Base-by-base conservation (phyloP, 306 rosid genomes). In the Arachis stenosperma region DNA sequence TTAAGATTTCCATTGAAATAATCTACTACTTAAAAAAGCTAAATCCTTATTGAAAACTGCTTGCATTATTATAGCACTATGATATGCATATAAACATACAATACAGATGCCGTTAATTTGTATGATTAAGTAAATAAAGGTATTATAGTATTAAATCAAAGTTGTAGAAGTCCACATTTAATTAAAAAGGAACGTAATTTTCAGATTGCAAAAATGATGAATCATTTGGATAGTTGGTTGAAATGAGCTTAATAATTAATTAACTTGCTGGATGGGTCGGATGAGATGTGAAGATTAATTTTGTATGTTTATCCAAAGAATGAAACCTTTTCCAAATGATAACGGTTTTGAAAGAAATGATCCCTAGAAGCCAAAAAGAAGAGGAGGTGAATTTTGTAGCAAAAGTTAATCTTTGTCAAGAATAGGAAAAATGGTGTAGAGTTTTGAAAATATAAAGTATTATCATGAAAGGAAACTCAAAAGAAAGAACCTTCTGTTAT, bases 261-360 rank as follows among this genome's bases (percentile, higher is more conserved):
- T 2, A 33, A 33, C 37, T 33, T 4, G 2, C 37, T 33, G 37
- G 4, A 2, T 33, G 37, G 37, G 2, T 33, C 37, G 29, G 75
- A 75, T 51, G 62, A 64, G 42, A 69, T 79, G 77, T 77, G 78
- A 67, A 81, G 72, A 75, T 83, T 75, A 67, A 67, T 40, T 65
- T 66, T 80, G 83, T 64, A 76, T 72, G 61, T 71, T 85, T 53
- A 72, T 70, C 72, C 82, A 79, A 76, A 81, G 74, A 50, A 84
- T 75, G 88, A 65, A 84, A 82, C 84, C 84, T 88, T 88, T 90
- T 82, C 83, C 77, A 81, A 79, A 82, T 61, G 85, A 84, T 82
- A 84, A 78, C 77, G 87, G 64, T 60, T 79, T 76, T 74, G 74
- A 52, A 75, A 33, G 37, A 72, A 81, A 73, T 84, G 46, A 75